phyloP scores from a whole-genome alignment of 2,329 filamentous ascomycete species.

The Plenodomus biglobosus region DNA sequence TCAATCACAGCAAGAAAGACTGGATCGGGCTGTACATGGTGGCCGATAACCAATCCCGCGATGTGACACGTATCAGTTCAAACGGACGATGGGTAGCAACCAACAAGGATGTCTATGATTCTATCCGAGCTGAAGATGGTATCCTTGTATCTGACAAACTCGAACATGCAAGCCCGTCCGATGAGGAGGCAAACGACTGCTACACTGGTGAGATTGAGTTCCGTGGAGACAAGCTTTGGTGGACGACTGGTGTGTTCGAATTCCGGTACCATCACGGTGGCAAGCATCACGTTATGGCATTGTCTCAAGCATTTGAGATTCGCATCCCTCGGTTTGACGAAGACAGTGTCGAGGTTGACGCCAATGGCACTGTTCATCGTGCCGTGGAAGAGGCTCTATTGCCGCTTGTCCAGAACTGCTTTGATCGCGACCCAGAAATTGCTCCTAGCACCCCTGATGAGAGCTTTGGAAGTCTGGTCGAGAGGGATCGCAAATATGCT shows the following conservation, averaged over 20 bases:
- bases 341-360: constrained; percentile 63
- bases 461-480: constrained; percentile 79
- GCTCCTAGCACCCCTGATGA: constrained; percentile 80
- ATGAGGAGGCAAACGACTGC: constrained; percentile 59
- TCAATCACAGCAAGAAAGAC: constrained; percentile 84
- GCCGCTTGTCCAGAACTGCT: constrained; percentile 84
- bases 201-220: constrained; percentile 84
- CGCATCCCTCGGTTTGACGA: constrained; percentile 80
- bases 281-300: constrained; percentile 88
- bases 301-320: constrained; percentile 92
- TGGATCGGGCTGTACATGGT: constrained; percentile 98
- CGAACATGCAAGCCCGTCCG: constrained; percentile 48
- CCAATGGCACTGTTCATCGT: constrained; percentile 62
- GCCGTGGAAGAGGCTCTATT: constrained; percentile 77
- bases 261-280: constrained; percentile 96
- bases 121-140: constrained; percentile 71
- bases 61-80: constrained; percentile 79
- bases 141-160: constrained; percentile 70
- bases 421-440: constrained; percentile 88
- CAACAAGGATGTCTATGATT: constrained; percentile 74
- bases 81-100: constrained; percentile 88
- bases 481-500: constrained; percentile 85
- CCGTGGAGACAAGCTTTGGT: constrained; percentile 91
- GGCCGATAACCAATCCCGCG: constrained; percentile 84
- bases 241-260: constrained; percentile 94